Base-by-base conservation (phyloP, 345 rosid species). In the Gossypium rotundifolium region DNA sequence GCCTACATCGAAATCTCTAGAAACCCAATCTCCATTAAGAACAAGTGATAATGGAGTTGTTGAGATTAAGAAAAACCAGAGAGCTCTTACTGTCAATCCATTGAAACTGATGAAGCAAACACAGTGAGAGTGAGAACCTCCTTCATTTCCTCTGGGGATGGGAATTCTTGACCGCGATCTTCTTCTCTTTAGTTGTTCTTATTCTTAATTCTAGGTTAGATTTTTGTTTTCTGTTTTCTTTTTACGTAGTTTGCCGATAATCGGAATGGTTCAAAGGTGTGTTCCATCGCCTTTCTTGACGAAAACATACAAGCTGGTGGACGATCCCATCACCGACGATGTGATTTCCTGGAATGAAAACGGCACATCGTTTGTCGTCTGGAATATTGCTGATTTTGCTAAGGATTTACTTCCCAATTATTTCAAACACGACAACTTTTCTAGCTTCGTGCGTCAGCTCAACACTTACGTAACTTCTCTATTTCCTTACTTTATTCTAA, bases 121-220 rank as follows among this genome's bases (percentile, higher is more conserved):
- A 78, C 60, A 72, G 75, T 62, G 60, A 76, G 71, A 79, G 76
- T 65, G 69, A 77, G 71, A 78, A 74, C 84, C 87, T 85, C 27
- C 87, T 89, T 70, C 86, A 78, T 68, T 91, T 88, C 67, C 88
- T 84, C 85, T 62, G 98, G 98, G 97, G 81, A 60, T 93, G 98
- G 97, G 97, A 93, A 78, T 91, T 93, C 86, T 57, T 94, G 79
- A 94, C 98, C 20, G 97, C 98, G n/a, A n/a, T 77, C 97, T 94
- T 73, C 80, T 94, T 84, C 97, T 94, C 79, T 94, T 94, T 87
- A 94, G 97, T 85, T 92, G 83, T 83, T 84, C 76, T 42, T 8
- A 17, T 58, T 18, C 10, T 17, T 22, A 38, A 18, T 17, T 53
- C 11, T 22, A 55, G 33, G 27, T 73, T 51, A 42, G 70, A 51